Evolutionary conservation across 2,329 filamentous ascomycete genomes (phyloP), one percentile per base, ranked within the genome.

Genomic region (Cytospora leucostoma): DNA sequence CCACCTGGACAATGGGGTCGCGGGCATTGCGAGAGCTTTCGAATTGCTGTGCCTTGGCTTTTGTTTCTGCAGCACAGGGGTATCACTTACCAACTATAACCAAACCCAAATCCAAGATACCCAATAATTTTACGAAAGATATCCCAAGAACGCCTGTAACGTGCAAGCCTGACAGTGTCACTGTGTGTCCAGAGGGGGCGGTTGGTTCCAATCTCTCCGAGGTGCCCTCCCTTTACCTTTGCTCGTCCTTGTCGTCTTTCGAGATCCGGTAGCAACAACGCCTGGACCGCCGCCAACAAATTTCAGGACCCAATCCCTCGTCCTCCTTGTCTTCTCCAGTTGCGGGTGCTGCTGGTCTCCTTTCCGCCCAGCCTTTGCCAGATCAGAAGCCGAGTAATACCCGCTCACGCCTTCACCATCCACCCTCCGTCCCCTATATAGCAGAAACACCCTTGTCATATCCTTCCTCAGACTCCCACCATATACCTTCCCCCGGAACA

Each of bases 381-480:
- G 73, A 56, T 84, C 80, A 27, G 76, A 78, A 1, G 78, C 73
- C 4, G 77, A 82, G 70, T 90, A 91, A 47, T 84, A 76, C 0
- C 88, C 88, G 4, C 77, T 80, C 64, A 70, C 73, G 72, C 83
- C 86, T 44, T 72, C 80, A 68, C 77, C 78, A 63, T 84, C 82
- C 10, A 84, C 71, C 65, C 76, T 80, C 62, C 79, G 77, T 12
- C 50, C 61, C 27, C 86, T 81, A 69, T 86, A 86, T 19, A 96
- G 75, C 51, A 96, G 76, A 66, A 88, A 82, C 33, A 94, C 78
- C 66, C 83, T 86, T 4, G 91, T 93, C 69, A 90, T 82, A 8
- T 86, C 86, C 67, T 84, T 84, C 34, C 89, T 85, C 66, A 97
- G 77, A 71, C 89, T 95, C 73, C 96, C 90, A 0, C 94, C 93